Conservation (phyloP, 331 rosid genomes). For the Acacia pycnantha region DNA sequence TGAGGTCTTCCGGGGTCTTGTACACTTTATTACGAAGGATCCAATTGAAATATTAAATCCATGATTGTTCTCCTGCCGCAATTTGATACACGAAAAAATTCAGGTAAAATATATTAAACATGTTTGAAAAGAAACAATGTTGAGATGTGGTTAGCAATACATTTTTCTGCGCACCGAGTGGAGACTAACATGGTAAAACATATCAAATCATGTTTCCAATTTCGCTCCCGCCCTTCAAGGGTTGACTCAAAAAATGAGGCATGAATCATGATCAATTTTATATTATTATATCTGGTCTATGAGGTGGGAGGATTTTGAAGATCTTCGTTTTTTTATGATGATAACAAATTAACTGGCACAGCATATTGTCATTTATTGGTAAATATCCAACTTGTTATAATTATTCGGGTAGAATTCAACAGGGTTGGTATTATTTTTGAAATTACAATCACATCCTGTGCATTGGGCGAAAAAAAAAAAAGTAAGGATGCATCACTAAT, state of each 20-base stretch:
- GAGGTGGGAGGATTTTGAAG: too few relatives aligned
- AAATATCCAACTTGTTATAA: background rate
- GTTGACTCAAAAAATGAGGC: too few relatives aligned
- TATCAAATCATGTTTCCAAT: too few relatives aligned
- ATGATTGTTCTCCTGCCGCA: background rate
- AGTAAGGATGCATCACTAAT: too few relatives aligned
- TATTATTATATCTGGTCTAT: too few relatives aligned
- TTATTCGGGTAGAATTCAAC: background rate
- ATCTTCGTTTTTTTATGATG: too few relatives aligned
- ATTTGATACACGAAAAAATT: background rate
- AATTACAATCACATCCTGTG: background rate
- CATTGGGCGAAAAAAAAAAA: too few relatives aligned
- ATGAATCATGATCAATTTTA: too few relatives aligned
- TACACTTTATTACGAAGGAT: background rate
- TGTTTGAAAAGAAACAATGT: background rate
- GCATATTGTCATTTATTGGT: too few relatives aligned
- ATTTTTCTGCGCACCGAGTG: background rate
- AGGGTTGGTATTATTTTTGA: background rate
- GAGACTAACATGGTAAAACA: background rate
- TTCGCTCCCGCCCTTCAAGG: too few relatives aligned
- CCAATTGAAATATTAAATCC: background rate
- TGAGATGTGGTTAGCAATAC: background rate
- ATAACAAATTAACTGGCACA: too few relatives aligned
- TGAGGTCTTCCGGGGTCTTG: background rate
- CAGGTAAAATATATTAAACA: background rate